A percentile compares a stretch with the other conserved stretches of the same genome.
Conservation (phyloP, 768 basidiomycete species). For the Strobilomyces confusus region DNA sequence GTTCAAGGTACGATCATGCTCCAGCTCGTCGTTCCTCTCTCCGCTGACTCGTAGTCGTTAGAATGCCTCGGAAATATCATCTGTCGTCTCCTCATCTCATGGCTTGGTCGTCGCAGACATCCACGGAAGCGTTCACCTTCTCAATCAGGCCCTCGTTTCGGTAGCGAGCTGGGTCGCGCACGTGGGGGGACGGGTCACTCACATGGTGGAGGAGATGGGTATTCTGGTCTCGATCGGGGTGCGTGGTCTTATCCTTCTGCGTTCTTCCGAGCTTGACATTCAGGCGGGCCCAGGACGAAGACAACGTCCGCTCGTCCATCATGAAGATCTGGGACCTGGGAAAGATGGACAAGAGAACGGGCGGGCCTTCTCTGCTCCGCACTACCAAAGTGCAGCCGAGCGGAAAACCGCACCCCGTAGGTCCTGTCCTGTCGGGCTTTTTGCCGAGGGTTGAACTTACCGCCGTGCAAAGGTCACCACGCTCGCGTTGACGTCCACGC, state of each 20-base stretch:
- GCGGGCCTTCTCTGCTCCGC: constrained; percentile 60
- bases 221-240: constrained; percentile 89
- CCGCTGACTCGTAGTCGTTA: constrained; percentile 22
- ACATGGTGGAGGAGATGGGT: constrained; percentile 79
- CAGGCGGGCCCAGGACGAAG: constrained; percentile 60
- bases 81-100: constrained; percentile 54
- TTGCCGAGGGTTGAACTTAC: neutral
- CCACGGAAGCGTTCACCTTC: constrained; percentile 75
- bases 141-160: constrained; percentile 72
- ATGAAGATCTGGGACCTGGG: constrained; percentile 90
- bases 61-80: constrained; percentile 71
- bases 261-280: constrained; percentile 12
- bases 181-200: constrained; percentile 74
- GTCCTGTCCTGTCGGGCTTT: constrained; percentile 6
- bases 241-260: constrained; percentile 27
- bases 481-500: constrained; percentile 69
- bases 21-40: neutral
- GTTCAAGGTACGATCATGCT: constrained; percentile 53
- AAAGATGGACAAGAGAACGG: constrained; percentile 61
- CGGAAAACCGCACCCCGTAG: constrained; percentile 76
- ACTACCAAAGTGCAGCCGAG: constrained; percentile 73
- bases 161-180: constrained; percentile 77
- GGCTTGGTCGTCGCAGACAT: constrained; percentile 81
- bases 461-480: constrained; percentile 55
- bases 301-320: constrained; percentile 57